Conservation (phyloP, 768 basidiomycete genomes). For the Auriscalpium vulgare region DNA sequence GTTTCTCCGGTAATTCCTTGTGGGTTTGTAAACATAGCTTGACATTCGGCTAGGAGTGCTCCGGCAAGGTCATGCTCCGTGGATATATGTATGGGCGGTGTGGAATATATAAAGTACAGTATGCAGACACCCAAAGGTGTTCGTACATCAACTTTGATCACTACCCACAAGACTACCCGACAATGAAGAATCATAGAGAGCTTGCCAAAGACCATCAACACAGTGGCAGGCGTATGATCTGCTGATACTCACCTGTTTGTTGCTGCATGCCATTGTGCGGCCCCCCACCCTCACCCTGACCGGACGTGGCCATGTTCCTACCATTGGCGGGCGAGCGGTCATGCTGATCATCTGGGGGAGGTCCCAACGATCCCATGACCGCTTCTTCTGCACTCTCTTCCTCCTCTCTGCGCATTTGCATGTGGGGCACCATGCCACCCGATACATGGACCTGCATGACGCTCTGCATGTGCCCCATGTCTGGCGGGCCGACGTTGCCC, state of each 20-base stretch:
- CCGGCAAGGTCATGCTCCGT: too few species aligned
- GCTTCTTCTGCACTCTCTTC: slow-evolving; percentile 15
- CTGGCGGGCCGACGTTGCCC: not conserved
- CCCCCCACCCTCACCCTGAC: slow-evolving; percentile 8
- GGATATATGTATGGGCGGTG: too few species aligned
- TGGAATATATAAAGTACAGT: too few species aligned
- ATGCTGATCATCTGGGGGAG: slow-evolving; percentile 17
- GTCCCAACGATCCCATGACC: slow-evolving; percentile 22
- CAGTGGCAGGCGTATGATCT: not conserved
- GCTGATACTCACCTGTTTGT: slow-evolving; percentile 7
- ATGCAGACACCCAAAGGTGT: too few species aligned
- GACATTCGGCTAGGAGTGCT: too few species aligned
- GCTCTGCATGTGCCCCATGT: slow-evolving; percentile 3
- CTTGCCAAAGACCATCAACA: slow-evolving; percentile 2
- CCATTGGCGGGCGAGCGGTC: slow-evolving; percentile 2
- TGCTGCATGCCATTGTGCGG: slow-evolving; percentile 8
- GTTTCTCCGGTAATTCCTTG: too few species aligned
- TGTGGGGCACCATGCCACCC: not conserved
- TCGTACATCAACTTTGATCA: slow-evolving; percentile 4
- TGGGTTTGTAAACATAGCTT: too few species aligned
- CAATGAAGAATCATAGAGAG: slow-evolving; percentile 10
- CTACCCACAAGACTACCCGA: slow-evolving; percentile 13
- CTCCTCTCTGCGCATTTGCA: slow-evolving; percentile 12
- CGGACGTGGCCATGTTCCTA: slow-evolving; percentile 1
- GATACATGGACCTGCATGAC: slow-evolving; percentile 7